phyloP scores from a whole-genome alignment of 495 filamentous ascomycete species.

The Cercophora scortea region DNA sequence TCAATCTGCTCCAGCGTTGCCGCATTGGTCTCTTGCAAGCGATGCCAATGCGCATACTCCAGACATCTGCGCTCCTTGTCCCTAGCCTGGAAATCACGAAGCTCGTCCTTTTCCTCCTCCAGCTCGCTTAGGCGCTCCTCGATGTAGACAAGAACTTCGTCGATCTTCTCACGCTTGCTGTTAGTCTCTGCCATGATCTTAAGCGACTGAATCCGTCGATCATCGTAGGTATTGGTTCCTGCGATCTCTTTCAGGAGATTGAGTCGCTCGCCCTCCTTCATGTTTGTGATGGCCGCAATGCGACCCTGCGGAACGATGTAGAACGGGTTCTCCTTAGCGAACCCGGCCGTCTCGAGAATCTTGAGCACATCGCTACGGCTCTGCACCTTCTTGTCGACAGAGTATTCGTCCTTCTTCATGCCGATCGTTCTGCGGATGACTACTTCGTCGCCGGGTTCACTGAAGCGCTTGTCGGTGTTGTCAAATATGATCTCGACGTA shows the following conservation, averaged over 20 bases:
- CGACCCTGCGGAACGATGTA: slow-evolving; percentile 98
- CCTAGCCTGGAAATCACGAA: slow-evolving; percentile 87
- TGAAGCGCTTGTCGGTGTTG: slow-evolving; percentile 93
- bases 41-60: slow-evolving; percentile 89
- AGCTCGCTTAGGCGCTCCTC: slow-evolving; percentile 81
- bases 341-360: slow-evolving; percentile 89
- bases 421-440: slow-evolving; percentile 90
- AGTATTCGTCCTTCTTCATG: slow-evolving; percentile 97
- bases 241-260: slow-evolving; percentile 94
- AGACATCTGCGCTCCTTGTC: slow-evolving; percentile 88
- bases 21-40: slow-evolving; percentile 71
- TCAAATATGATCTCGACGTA: slow-evolving; percentile 99
- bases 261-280: slow-evolving; percentile 89
- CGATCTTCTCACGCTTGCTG: slow-evolving; percentile 88
- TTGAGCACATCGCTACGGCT: slow-evolving; percentile 95
- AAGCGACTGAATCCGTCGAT: slow-evolving; percentile 75
- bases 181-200: slow-evolving; percentile 98
- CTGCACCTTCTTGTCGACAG: slow-evolving; percentile 89
- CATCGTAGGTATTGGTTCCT: slow-evolving; percentile 94
- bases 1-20: slow-evolving; percentile 77
- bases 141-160: slow-evolving; percentile 85
- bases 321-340: slow-evolving; percentile 95
- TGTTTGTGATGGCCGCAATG: slow-evolving; percentile 92
- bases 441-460: slow-evolving; percentile 84
- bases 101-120: slow-evolving; percentile 94